Evolutionary conservation across 345 rosid species (phyloP).

Genomic region (Lepidium didymum): DNA sequence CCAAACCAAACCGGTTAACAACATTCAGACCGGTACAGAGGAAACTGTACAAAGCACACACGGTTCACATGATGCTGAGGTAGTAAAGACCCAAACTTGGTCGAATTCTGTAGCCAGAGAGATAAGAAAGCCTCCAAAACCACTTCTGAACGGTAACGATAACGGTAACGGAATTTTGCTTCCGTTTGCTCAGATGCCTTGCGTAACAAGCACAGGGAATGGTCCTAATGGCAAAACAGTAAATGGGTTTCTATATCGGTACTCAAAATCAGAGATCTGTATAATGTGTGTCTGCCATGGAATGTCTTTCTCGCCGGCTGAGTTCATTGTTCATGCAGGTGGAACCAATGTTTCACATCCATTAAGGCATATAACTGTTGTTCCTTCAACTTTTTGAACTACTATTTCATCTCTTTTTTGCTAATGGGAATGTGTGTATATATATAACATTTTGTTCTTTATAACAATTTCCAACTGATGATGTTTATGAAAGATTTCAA

Average conservation of each 20-base stretch:
- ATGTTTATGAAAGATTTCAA: too few species aligned
- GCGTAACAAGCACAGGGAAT: constrained; percentile 59
- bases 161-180: background rate
- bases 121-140: constrained; percentile 40
- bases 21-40: background rate
- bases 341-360: constrained; percentile 47
- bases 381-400: constrained; percentile 34
- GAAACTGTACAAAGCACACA: background rate
- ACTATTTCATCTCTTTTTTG: background rate
- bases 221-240: constrained; percentile 66
- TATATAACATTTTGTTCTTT: background rate
- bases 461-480: background rate
- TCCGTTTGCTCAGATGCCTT: constrained; percentile 43
- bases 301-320: constrained; percentile 54
- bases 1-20: constrained; percentile 8
- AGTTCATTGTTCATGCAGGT: constrained; percentile 74
- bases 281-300: constrained; percentile 74
- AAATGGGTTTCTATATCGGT: constrained; percentile 53
- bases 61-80: background rate
- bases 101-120: background rate
- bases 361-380: constrained; percentile 45
- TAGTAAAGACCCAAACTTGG: background rate
- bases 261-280: constrained; percentile 46
- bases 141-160: constrained; percentile 7
- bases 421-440: background rate